Percentiles rank a stretch among this genome's conserved stretches.
Evolutionary conservation across 2,329 filamentous ascomycete species (phyloP).

Genomic region (Fusarium sp.): DNA sequence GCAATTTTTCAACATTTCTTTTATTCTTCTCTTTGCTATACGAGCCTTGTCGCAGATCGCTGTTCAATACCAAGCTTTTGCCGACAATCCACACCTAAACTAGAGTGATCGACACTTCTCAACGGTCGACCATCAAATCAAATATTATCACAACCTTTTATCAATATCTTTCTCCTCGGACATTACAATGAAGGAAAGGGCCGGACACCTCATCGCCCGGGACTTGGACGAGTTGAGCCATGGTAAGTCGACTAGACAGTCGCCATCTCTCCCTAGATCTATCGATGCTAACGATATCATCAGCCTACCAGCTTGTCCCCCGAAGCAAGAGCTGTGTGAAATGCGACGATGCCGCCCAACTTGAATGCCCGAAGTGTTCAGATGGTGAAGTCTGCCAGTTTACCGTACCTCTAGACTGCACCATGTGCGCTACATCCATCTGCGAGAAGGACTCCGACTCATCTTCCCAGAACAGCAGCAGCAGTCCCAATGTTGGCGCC

Average conservation of each 20-base stretch:
- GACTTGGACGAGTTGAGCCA: constrained; percentile 48
- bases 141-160: constrained; percentile 9
- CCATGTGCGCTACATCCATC: constrained; percentile 59
- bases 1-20: constrained; percentile 1
- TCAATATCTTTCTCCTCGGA: not conserved
- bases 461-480: constrained; percentile 44
- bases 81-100: constrained; percentile 22
- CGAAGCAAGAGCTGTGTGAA: constrained; percentile 58
- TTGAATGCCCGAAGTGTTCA: constrained; percentile 60
- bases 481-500: constrained; percentile 77
- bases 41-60: constrained; percentile 22
- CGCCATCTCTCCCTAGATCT: not conserved
- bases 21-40: constrained; percentile 10
- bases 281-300: constrained; percentile 20
- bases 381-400: constrained; percentile 58
- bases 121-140: constrained; percentile 27
- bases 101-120: constrained; percentile 41
- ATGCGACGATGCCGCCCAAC: constrained; percentile 56
- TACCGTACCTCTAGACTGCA: constrained; percentile 59
- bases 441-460: constrained; percentile 52
- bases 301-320: constrained; percentile 52
- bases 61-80: constrained; percentile 24
- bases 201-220: constrained; percentile 40
- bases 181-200: constrained; percentile 42
- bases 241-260: constrained; percentile 41